Evolutionary conservation across 257 asterid species (phyloP).

Genomic region (Striga asiatica): DNA sequence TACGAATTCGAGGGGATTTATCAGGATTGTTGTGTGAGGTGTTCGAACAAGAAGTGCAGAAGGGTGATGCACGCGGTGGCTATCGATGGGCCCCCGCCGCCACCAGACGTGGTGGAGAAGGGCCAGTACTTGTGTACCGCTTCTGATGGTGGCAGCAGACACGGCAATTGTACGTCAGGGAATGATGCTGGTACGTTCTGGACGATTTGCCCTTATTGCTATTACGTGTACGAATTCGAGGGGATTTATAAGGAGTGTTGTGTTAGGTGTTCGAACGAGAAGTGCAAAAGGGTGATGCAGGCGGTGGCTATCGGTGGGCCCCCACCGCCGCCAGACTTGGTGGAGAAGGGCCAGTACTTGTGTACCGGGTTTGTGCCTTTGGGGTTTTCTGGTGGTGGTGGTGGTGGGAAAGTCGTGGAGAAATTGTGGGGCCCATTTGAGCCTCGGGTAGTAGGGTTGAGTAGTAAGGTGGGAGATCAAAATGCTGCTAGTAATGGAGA

Average conservation of each 20-base stretch:
- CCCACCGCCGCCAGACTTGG: constrained; percentile 39
- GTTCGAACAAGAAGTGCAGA: constrained; percentile 38
- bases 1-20: constrained; percentile 36
- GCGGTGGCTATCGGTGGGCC: constrained; percentile 27
- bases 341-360: constrained; percentile 33
- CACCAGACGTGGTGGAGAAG: constrained; percentile 37
- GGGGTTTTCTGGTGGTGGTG: not conserved
- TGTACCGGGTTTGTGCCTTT: constrained; percentile 36
- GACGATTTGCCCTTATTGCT: constrained; percentile 65
- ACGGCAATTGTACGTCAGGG: not conserved
- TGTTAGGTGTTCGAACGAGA: constrained; percentile 43
- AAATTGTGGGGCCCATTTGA: constrained; percentile 35
- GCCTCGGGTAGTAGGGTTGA: not conserved
- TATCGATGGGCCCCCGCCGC: constrained; percentile 25
- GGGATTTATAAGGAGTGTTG: constrained; percentile 29
- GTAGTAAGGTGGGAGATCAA: constrained; percentile 7
- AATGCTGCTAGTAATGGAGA: constrained; percentile 6
- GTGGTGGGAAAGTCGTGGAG: constrained; percentile 9
- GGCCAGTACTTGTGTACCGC: constrained; percentile 36
- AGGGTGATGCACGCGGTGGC: constrained; percentile 39
- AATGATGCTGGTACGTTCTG: constrained; percentile 33
- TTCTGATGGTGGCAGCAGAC: not conserved
- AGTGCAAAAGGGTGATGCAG: constrained; percentile 34
- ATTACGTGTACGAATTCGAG: constrained; percentile 36
- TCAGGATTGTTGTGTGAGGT: constrained; percentile 39